A percentile compares a stretch with the other conserved stretches of the same genome.
Evolutionary conservation across 345 rosid species (phyloP).

Genomic region (Mangifera indica): DNA sequence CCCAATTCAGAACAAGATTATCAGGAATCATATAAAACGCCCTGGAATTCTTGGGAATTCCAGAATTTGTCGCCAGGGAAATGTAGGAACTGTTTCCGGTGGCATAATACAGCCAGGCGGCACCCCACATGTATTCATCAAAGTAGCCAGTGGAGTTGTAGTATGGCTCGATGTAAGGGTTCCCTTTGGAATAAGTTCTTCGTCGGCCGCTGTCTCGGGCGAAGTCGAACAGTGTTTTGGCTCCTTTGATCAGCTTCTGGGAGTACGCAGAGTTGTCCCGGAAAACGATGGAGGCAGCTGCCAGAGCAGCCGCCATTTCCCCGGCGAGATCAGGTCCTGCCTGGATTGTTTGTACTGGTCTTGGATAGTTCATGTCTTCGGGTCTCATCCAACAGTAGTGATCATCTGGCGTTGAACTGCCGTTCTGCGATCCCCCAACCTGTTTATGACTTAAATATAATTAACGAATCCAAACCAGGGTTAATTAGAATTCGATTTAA

Average conservation of each 20-base stretch:
- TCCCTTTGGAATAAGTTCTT: constrained; percentile 40
- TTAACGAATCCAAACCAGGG: no score
- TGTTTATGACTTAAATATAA: background rate
- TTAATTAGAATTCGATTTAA: no score
- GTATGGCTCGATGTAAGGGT: constrained; percentile 39
- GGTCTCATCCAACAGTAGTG: constrained; percentile 79
- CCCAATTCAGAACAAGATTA: constrained; percentile 60
- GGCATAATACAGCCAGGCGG: constrained; percentile 83
- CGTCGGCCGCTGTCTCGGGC: constrained; percentile 56
- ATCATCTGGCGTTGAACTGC: constrained; percentile 61
- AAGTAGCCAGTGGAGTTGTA: constrained; percentile 76
- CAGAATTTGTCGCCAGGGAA: constrained; percentile 50
- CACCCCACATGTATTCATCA: constrained; percentile 87
- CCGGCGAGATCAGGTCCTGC: constrained; percentile 69
- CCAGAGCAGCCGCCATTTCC: constrained; percentile 75
- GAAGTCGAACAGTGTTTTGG: constrained; percentile 53
- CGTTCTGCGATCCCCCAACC: constrained; percentile 70
- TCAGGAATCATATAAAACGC: constrained; percentile 47
- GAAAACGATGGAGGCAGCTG: constrained; percentile 82
- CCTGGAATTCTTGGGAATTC: constrained; percentile 49
- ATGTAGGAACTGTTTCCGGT: constrained; percentile 70
- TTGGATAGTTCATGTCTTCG: constrained; percentile 74
- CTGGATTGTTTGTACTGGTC: constrained; percentile 37
- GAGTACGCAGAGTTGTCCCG: constrained; percentile 51
- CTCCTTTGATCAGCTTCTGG: constrained; percentile 53